Evolutionary conservation across 306 rosid genomes (phyloP).

Genomic region (Betula pendula): DNA sequence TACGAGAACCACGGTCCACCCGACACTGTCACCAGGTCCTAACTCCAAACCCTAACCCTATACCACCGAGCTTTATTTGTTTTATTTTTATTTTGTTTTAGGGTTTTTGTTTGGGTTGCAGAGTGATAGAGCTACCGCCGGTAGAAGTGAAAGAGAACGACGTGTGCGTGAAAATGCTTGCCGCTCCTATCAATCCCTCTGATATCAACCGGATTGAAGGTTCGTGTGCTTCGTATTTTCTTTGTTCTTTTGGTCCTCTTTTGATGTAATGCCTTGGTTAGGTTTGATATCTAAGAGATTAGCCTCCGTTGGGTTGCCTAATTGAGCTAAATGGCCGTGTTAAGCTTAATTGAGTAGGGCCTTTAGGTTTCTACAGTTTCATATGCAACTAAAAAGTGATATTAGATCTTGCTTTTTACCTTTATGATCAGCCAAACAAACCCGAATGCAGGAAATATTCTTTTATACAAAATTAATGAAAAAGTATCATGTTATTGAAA

Average conservation of each 20-base stretch:
- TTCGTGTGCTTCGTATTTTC: conserved; percentile 4
- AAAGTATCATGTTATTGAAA: background rate
- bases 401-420: background rate
- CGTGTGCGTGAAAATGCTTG: conserved; percentile 86
- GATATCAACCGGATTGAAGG: conserved; percentile 89
- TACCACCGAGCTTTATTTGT: background rate
- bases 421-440: background rate
- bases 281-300: background rate
- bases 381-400: background rate
- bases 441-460: background rate
- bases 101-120: conserved; percentile 21
- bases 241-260: background rate
- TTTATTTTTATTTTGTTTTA: background rate
- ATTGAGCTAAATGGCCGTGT: background rate
- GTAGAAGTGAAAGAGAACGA: conserved; percentile 73
- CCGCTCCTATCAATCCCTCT: conserved; percentile 89
- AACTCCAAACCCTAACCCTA: background rate
- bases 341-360: background rate
- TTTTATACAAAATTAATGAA: background rate
- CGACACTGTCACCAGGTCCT: conserved; percentile 61
- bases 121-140: conserved; percentile 54
- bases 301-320: background rate
- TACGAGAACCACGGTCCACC: conserved; percentile 78
- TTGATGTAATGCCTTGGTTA: background rate
- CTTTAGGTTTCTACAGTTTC: background rate